Evolutionary conservation across 73 alveolate genomes (phyloP).

Genomic region (Blepharisma stoltei): DNA sequence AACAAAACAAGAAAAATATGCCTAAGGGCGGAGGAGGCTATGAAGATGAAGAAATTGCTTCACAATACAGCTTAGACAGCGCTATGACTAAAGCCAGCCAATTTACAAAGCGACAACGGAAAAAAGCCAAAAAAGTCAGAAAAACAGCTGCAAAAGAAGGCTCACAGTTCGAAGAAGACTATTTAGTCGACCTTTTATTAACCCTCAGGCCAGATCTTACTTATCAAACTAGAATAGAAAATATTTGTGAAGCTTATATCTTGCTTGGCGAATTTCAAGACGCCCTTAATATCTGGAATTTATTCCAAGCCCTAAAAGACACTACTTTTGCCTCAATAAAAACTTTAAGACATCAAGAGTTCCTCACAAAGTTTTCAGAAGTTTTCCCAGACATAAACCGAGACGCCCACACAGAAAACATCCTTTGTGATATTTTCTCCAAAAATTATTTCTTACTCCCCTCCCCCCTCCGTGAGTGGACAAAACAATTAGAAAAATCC

Average conservation of each 20-base stretch:
- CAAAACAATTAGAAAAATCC: too few relatives aligned
- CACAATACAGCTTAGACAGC: slow-evolving; percentile 60
- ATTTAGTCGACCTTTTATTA: slow-evolving; percentile 62
- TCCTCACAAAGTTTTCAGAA: slow-evolving; percentile 13
- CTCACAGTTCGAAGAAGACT: slow-evolving; percentile 88
- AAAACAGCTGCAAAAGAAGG: slow-evolving; percentile 89
- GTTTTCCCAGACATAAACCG: neutral
- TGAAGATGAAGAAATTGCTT: slow-evolving; percentile 74
- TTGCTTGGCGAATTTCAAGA: neutral
- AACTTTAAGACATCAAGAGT: slow-evolving; percentile 20
- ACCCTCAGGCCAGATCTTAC: neutral
- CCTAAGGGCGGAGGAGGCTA: slow-evolving; percentile 62
- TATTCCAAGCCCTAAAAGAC: neutral
- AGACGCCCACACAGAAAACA: neutral
- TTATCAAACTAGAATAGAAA: neutral
- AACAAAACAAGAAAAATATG: slow-evolving; percentile 69
- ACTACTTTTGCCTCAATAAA: neutral
- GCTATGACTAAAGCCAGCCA: slow-evolving; percentile 69
- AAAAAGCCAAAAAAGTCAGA: slow-evolving; percentile 58
- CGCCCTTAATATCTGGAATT: neutral
- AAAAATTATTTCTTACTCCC: slow-evolving; percentile 9
- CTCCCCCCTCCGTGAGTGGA: too few relatives aligned
- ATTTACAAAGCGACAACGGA: slow-evolving; percentile 59
- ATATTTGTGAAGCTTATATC: neutral
- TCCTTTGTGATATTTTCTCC: slow-evolving; percentile 9